phyloP scores from a whole-genome alignment of 208 protist genomes.

The Naegleria gruberi region DNA sequence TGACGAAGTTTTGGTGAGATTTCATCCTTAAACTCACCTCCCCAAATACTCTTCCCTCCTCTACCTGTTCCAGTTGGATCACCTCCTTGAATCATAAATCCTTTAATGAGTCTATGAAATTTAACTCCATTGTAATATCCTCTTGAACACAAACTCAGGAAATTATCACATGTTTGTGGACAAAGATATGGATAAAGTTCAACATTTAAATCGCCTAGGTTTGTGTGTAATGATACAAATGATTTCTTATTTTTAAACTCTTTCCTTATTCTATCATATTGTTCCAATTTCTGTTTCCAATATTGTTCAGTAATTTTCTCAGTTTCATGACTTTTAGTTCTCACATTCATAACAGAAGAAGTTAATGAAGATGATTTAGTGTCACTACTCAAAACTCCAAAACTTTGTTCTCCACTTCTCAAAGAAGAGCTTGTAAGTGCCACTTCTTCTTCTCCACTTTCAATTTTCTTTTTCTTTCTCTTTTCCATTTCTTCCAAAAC shows the following conservation, averaged over 20 bases:
- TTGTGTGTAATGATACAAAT: conserved; percentile 63
- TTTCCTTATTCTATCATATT: neutral
- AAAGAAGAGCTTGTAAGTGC: too few relatives aligned
- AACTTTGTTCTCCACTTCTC: neutral
- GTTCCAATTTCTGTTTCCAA: neutral
- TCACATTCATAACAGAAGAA: neutral
- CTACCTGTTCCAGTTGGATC: conserved; percentile 36
- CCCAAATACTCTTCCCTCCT: conserved; percentile 39
- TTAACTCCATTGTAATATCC: conserved; percentile 81
- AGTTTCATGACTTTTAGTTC: neutral
- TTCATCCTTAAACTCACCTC: conserved; percentile 39
- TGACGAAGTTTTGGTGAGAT: conserved; percentile 35
- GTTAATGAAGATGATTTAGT: neutral
- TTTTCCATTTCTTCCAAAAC: neutral
- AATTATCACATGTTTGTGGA: conserved; percentile 88
- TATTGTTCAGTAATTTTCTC: neutral
- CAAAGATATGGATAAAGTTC: conserved; percentile 51
- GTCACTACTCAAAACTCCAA: neutral
- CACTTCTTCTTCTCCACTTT: neutral
- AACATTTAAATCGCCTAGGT: conserved; percentile 65
- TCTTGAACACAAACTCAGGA: conserved; percentile 78
- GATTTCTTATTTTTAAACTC: conserved; percentile 28
- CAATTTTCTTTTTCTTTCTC: neutral
- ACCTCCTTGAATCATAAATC: conserved; percentile 35
- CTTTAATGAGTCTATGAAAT: conserved; percentile 81